Base-by-base conservation (phyloP, 148 eudicot species). In the Rhododendron vialii region DNA sequence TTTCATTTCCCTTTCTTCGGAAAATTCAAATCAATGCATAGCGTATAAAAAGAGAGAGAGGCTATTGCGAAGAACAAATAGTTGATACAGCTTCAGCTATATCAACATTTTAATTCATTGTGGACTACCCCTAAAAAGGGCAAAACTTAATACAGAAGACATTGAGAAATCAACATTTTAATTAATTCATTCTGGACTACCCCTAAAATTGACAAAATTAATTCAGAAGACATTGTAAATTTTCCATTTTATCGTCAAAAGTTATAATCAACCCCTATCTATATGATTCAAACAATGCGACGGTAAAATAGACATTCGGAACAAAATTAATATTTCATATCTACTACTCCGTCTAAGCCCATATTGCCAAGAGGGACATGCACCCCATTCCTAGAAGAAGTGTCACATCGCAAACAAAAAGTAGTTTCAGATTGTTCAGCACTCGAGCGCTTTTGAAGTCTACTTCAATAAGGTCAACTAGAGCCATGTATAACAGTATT, bases 361-460 rank as follows among this genome's bases (percentile, higher is more conserved):
- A 91, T 28, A 84, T 87, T 33, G 92, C 94, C 65, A 91, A 75
- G 26, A 91, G 61, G 20, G 92, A 86, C 92, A 92, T 91, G 30
- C 79, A 87, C 53, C 86, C 94, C 43, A 67, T 78, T 13, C 88
- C 90, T 43, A 88, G 71, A 30, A 88, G 79, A 47, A 88, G 82
- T 22, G 87, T 59, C 11, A 85, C 17, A 73, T 71, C 82, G 26
- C 78, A 63, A 6, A 2, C 24, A 85, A 50, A 26, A 24, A 55
- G 82, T 14, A 88, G 83, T n/a, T 83, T 75, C 36, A 76, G 82
- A 47, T 85, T 88, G 65, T 24, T 38, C 30, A 76, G 85, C 67
- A 85, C 11, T 36, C 24, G 48, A 1, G 84, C 86, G 76, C 48
- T 86, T 87, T 82, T 88, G 12, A 88, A 88, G 86, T 86, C 85